A percentile compares a stretch with the other conserved stretches of the same genome.
phyloP scores from a whole-genome alignment of 108 stramenopile genomes.

The Cylindrotheca closterium region DNA sequence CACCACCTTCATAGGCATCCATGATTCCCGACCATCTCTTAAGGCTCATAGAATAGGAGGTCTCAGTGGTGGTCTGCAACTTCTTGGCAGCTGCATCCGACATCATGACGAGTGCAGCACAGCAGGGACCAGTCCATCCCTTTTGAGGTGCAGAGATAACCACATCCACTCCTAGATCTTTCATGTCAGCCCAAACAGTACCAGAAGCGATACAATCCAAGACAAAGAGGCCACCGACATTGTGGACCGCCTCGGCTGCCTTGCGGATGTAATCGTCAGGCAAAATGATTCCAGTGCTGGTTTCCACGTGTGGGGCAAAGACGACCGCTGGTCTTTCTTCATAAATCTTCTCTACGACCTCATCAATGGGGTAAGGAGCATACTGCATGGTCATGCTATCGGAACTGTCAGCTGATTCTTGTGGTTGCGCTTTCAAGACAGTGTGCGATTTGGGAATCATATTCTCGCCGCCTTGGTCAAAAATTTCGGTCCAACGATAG shows the following conservation, averaged over 20 bases:
- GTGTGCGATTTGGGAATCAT: slow-evolving; percentile 73
- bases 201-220: slow-evolving; percentile 92
- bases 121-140: slow-evolving; percentile 93
- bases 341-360: slow-evolving; percentile 75
- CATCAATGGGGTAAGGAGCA: slow-evolving; percentile 82
- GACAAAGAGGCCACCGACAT: slow-evolving; percentile 88
- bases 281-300: slow-evolving; percentile 89
- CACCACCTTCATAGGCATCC: slow-evolving; percentile 83
- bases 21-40: slow-evolving; percentile 86
- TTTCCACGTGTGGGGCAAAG: slow-evolving; percentile 92
- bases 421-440: slow-evolving; percentile 80
- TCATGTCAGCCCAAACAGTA: slow-evolving; percentile 93
- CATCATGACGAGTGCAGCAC: slow-evolving; percentile 83
- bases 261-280: slow-evolving; percentile 88
- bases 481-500: slow-evolving; percentile 94
- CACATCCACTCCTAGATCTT: slow-evolving; percentile 86
- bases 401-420: slow-evolving; percentile 24
- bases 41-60: slow-evolving; percentile 85
- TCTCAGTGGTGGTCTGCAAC: slow-evolving; percentile 64
- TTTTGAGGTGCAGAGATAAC: slow-evolving; percentile 93
- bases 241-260: slow-evolving; percentile 76
- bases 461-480: slow-evolving; percentile 76
- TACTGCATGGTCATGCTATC: slow-evolving; percentile 60
- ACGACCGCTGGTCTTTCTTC: slow-evolving; percentile 83
- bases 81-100: slow-evolving; percentile 65